Percentiles rank a stretch among this genome's conserved stretches.
Conservation (phyloP, 2,329 filamentous ascomycete species). For the Sporothrix globosa region DNA sequence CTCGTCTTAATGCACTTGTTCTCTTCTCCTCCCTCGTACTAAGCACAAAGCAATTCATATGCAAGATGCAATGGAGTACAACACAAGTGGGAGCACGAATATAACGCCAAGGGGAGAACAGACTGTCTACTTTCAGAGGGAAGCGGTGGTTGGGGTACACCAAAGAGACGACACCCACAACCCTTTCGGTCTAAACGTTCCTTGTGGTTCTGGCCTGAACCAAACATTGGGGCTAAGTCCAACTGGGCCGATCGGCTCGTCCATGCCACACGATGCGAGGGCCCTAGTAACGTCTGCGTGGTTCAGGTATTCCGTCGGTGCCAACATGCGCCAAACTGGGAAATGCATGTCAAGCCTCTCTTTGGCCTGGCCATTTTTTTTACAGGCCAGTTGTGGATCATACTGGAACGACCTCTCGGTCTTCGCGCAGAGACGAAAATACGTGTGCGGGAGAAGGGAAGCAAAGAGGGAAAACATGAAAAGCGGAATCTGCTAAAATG, state of each 20-base stretch:
- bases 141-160: conserved; percentile 12
- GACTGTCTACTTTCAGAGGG: not conserved
- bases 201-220: conserved; percentile 11
- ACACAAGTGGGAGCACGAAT: conserved; percentile 15
- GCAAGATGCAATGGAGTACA: conserved; percentile 21
- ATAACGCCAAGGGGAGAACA: conserved; percentile 17
- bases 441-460: not conserved
- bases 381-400: conserved; percentile 1
- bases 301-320: too few species aligned
- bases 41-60: not conserved
- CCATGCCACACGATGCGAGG: conserved; percentile 6
- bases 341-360: too few species aligned
- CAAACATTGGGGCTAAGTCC: not conserved
- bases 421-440: not conserved
- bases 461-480: not conserved
- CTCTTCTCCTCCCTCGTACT: too few species aligned
- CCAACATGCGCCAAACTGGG: too few species aligned
- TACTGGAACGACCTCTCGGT: conserved; percentile 5
- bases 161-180: not conserved
- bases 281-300: not conserved
- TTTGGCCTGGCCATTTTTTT: not conserved
- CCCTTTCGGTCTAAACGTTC: too few species aligned
- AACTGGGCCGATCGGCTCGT: conserved; percentile 17
- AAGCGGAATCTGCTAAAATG: not conserved
- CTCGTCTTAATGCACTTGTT: not conserved